Base-by-base conservation (phyloP, 805 yeast species). In the Tetrapisispora nanseiensis region DNA sequence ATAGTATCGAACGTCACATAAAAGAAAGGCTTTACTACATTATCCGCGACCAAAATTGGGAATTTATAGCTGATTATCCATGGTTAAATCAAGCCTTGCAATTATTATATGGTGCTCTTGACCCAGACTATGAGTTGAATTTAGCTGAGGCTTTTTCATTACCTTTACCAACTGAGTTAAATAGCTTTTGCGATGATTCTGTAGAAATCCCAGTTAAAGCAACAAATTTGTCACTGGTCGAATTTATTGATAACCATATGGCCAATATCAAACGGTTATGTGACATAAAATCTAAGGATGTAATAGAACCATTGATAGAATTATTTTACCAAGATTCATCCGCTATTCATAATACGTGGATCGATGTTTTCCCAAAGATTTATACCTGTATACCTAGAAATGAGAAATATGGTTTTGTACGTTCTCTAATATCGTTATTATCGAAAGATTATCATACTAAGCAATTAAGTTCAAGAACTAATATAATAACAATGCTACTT, bases 41-140 rank as follows among this genome's bases (percentile, higher is more conserved):
- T 8, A 74, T 94, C n/a, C 69, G 90, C 30, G 97, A 92, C 54
- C 99, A 92, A 59, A 90, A 86, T 55, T 92, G 99, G 99, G 99
- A 92, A 57, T 82, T 76, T 50, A 67, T 92, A 30, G 89, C 95
- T 0, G 98, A 92, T 50, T 84, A 83, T 53, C 84, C 87, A 33
- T 92, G 98, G 98, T 65, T 90, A 47, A 86, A 86, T 58, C 97
- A 90, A 60, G 97, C 95, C 0, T 68, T 86, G 16, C 96, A 89
- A 56, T 63, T 94, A 23, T 63, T 92, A 6, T 86, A 82, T 55
- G 95, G 92, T 0, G 72, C 95, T 0, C 78, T 85, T 50, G 81
- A 80, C 44, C 61, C 61, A 31, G 71, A 72, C 1, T 67, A 72
- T 42, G 59, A 55, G 2, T 51, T 86, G 16, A 62, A 59, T 20